Conservation (phyloP, 2,329 filamentous ascomycete species). For the Penicillium sp. region DNA sequence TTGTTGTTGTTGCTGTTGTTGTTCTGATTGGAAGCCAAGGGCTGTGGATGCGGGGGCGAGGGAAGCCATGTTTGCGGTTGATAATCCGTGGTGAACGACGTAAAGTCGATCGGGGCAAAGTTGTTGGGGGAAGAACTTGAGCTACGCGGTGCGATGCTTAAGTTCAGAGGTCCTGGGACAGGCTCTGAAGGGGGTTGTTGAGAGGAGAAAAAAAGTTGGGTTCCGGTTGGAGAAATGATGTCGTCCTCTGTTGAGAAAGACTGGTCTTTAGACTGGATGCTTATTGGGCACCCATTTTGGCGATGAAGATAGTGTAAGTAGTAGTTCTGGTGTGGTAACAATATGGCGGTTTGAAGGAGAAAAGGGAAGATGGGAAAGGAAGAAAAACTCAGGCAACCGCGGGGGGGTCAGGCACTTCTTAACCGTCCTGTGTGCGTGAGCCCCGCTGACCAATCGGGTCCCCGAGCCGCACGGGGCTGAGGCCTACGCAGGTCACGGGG, state of each 20-base stretch:
- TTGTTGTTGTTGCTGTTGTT: constrained; percentile 36
- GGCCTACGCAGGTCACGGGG: constrained; percentile 28
- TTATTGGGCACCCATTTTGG: constrained; percentile 47
- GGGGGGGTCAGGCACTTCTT: constrained; percentile 44
- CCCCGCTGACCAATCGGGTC: constrained; percentile 27
- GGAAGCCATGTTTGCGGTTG: constrained; percentile 51
- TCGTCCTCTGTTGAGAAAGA: constrained; percentile 43
- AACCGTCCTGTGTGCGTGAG: constrained; percentile 25
- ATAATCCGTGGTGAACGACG: constrained; percentile 54
- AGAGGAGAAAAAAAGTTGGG: constrained; percentile 32
- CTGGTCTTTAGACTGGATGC: constrained; percentile 31
- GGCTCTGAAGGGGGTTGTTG: constrained; percentile 42
- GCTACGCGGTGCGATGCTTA: constrained; percentile 45
- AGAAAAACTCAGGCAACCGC: constrained; percentile 37
- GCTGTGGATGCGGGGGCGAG: constrained; percentile 46
- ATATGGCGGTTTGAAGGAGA: constrained; percentile 8
- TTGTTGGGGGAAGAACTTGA: constrained; percentile 45
- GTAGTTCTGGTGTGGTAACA: constrained; percentile 10
- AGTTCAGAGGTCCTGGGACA: constrained; percentile 49
- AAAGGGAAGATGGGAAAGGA: constrained; percentile 17
- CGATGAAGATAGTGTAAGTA: constrained; percentile 22
- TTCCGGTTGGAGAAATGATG: constrained; percentile 43
- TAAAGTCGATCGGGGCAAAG: constrained; percentile 44
- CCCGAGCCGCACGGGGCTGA: constrained; percentile 16
- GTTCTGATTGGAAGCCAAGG: constrained; percentile 42